phyloP scores from a whole-genome alignment of 2,329 filamentous ascomycete species.

The Polytolypa hystricis region DNA sequence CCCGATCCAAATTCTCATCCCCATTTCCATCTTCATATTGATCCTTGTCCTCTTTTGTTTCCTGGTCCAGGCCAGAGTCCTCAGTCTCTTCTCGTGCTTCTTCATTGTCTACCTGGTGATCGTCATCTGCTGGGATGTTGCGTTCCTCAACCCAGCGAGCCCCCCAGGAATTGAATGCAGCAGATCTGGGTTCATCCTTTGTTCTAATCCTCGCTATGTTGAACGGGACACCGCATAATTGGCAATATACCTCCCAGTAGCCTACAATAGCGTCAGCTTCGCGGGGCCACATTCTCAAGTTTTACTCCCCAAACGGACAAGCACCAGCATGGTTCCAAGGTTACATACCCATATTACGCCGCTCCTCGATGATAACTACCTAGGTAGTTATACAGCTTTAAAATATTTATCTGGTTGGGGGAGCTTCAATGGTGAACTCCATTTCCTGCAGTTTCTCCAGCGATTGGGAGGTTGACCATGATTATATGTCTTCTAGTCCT shows the following conservation, averaged over 20 bases:
- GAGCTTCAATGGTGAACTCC: too few species aligned
- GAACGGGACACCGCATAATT: constrained; percentile 15
- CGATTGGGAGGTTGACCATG: too few species aligned
- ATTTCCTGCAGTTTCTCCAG: too few species aligned
- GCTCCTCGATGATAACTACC: too few species aligned
- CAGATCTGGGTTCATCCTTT: constrained; percentile 9
- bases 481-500: too few species aligned
- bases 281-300: too few species aligned
- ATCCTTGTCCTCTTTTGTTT: constrained; percentile 8
- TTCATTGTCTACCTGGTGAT: constrained; percentile 5
- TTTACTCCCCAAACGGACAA: too few species aligned
- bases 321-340: too few species aligned
- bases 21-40: constrained; percentile 7
- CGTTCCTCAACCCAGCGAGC: constrained; percentile 9
- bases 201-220: constrained; percentile 10
- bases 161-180: constrained; percentile 6
- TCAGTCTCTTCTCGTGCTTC: background rate
- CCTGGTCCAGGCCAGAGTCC: background rate
- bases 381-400: too few species aligned
- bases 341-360: too few species aligned
- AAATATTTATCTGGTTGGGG: too few species aligned
- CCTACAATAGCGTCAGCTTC: too few species aligned
- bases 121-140: constrained; percentile 12
- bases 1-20: constrained; percentile 11
- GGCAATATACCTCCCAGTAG: constrained; percentile 7